Evolutionary conservation across 2,329 filamentous ascomycete genomes (phyloP).

Genomic region (Penicillium digitatum): DNA sequence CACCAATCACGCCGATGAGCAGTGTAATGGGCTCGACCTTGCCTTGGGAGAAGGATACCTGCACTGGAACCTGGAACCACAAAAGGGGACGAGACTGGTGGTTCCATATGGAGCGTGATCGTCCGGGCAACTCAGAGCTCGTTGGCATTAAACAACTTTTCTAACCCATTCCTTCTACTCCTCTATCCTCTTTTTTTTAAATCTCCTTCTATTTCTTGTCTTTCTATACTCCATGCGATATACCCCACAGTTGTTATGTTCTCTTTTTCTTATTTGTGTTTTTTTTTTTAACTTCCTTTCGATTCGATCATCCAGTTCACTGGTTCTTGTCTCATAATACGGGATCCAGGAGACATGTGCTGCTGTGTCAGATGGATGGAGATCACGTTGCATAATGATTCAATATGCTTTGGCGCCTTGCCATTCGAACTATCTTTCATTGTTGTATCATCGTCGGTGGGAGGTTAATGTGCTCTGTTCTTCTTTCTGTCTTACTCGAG

Average conservation of each 20-base stretch:
- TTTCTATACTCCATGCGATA: conserved; percentile 17
- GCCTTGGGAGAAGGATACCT: conserved; percentile 43
- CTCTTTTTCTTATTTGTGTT: conserved; percentile 9
- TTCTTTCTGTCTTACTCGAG: conserved; percentile 2
- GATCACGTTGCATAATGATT: neutral
- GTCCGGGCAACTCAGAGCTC: conserved; percentile 31
- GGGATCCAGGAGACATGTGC: conserved; percentile 2
- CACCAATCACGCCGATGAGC: conserved; percentile 32
- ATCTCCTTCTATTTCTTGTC: conserved; percentile 7
- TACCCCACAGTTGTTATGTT: conserved; percentile 23
- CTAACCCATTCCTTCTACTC: conserved; percentile 15
- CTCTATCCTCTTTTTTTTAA: neutral
- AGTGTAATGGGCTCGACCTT: conserved; percentile 26
- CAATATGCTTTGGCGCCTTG: neutral
- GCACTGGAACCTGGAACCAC: conserved; percentile 45
- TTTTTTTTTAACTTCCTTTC: too few relatives aligned
- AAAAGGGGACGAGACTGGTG: conserved; percentile 43
- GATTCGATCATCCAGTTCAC: neutral
- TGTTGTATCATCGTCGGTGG: conserved; percentile 6
- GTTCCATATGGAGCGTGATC: conserved; percentile 45
- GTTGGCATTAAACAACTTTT: conserved; percentile 36
- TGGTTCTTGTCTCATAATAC: neutral
- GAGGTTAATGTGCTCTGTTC: conserved; percentile 3
- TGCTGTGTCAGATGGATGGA: neutral
- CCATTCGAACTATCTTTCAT: conserved; percentile 1